Conservation (phyloP, 495 filamentous ascomycete species). For the Trichoderma reesei region DNA sequence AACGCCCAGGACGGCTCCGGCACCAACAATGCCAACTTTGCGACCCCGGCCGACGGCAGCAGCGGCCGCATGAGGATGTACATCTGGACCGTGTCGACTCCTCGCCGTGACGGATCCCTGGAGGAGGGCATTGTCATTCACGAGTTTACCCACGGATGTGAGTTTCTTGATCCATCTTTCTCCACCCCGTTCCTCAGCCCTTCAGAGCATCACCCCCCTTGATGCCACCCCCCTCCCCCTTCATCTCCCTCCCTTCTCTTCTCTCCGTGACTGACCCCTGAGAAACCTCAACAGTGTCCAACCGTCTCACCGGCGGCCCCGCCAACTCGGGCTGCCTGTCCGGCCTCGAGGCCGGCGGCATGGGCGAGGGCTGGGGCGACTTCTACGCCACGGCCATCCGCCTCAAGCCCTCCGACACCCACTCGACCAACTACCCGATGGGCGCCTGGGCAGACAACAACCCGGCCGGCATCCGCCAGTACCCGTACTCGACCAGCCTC, state of each 20-base stretch:
- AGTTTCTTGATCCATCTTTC: constrained; percentile 12
- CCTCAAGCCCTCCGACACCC: constrained; percentile 37
- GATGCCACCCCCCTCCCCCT: no score
- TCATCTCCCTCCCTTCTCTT: neutral
- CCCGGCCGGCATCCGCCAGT: constrained; percentile 34
- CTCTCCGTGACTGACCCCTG: constrained; percentile 5
- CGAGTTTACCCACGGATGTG: constrained; percentile 33
- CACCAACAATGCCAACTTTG: constrained; percentile 39
- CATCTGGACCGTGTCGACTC: constrained; percentile 30
- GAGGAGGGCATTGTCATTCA: constrained; percentile 42
- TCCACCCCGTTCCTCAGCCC: no score
- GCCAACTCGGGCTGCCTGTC: constrained; percentile 37
- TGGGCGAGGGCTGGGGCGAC: constrained; percentile 49
- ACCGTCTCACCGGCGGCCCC: constrained; percentile 47
- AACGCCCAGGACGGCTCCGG: constrained; percentile 45
- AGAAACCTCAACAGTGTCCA: constrained; percentile 27
- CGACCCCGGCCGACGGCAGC: constrained; percentile 39
- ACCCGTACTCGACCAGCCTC: constrained; percentile 41
- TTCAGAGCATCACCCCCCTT: no score
- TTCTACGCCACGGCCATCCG: constrained; percentile 43
- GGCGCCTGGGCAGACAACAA: constrained; percentile 36
- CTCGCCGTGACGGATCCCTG: constrained; percentile 36
- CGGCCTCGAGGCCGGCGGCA: constrained; percentile 36
- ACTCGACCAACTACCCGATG: constrained; percentile 34
- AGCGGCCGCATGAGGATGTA: constrained; percentile 43